These are phyloP conservation scores for Fomes fomentarius DNA, from an alignment of 1,284 basidiomycete genomes.

Conservation along the genomic window DNA sequence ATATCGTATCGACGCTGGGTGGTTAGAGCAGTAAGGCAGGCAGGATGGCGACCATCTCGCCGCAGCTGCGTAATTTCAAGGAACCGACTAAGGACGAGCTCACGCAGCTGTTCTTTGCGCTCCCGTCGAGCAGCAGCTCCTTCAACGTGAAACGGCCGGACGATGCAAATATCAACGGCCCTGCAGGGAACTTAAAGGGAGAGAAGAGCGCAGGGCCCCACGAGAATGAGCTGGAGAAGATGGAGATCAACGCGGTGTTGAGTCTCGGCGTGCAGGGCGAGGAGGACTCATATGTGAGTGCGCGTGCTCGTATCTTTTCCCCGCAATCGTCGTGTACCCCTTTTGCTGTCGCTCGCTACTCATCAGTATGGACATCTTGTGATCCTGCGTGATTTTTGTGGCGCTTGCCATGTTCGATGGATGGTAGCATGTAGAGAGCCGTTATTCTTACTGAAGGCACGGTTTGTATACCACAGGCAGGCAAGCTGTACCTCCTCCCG, in stretches of 20 bases:
- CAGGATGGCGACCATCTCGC: slow-evolving; percentile 76
- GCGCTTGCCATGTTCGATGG: too few relatives aligned
- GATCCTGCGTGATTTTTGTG: too few relatives aligned
- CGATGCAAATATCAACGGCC: slow-evolving; percentile 6
- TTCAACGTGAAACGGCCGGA: slow-evolving; percentile 7
- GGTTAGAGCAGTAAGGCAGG: not conserved
- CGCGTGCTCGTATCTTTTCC: too few relatives aligned
- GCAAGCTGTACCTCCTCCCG: slow-evolving; percentile 87
- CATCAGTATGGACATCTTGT: too few relatives aligned
- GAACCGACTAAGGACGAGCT: slow-evolving; percentile 88
- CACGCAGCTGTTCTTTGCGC: slow-evolving; percentile 83
- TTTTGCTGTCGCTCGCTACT: too few relatives aligned
- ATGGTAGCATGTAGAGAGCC: not conserved
- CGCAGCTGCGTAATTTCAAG: slow-evolving; percentile 87
- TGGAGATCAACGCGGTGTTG: slow-evolving; percentile 92
- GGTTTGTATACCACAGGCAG: slow-evolving; percentile 63
- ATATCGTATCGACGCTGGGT: not conserved
- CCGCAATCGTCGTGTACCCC: too few relatives aligned
- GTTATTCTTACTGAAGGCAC: slow-evolving; percentile 1
- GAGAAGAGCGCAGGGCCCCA: slow-evolving; percentile 20
- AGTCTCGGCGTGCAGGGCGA: slow-evolving; percentile 78
- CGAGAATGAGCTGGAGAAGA: slow-evolving; percentile 58
- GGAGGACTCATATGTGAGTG: slow-evolving; percentile 92
- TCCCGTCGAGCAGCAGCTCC: slow-evolving; percentile 52
- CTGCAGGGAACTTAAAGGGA: slow-evolving; percentile 33